A percentile compares a stretch with the other conserved stretches of the same genome.
phyloP scores from a whole-genome alignment of 2,329 filamentous ascomycete species.

The Furcasterigmium sp. region DNA sequence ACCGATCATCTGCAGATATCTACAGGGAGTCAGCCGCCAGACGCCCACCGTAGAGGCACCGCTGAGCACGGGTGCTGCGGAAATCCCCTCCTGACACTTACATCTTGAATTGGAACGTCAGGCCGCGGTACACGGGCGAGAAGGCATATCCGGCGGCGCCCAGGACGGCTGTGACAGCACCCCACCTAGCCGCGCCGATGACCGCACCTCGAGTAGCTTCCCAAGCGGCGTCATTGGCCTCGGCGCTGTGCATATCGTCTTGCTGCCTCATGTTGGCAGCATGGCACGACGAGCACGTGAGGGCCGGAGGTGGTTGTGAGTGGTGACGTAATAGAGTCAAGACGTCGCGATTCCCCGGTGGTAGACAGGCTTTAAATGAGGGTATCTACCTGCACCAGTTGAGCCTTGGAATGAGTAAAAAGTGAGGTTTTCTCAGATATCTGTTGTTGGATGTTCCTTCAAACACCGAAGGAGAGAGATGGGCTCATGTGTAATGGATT shows the following conservation, averaged over 20 bases:
- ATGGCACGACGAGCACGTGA: slow-evolving; percentile 2
- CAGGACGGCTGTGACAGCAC: slow-evolving; percentile 56
- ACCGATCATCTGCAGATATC: slow-evolving; percentile 78
- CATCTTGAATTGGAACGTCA: slow-evolving; percentile 76
- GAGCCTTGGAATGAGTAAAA: no score
- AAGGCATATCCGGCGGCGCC: slow-evolving; percentile 57
- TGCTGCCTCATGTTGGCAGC: slow-evolving; percentile 37
- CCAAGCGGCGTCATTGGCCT: slow-evolving; percentile 66
- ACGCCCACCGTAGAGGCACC: background rate
- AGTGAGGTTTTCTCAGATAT: background rate
- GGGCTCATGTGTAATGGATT: slow-evolving; percentile 3
- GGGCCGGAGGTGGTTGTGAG: background rate
- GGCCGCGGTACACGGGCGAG: slow-evolving; percentile 66
- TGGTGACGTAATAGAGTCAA: background rate
- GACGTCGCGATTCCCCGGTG: background rate
- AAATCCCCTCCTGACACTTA: no score
- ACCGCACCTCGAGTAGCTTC: slow-evolving; percentile 64
- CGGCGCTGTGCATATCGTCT: slow-evolving; percentile 57
- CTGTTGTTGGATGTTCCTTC: background rate
- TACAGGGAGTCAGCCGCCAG: slow-evolving; percentile 25
- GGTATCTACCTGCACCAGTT: no score
- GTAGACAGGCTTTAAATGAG: background rate
- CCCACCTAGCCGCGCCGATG: slow-evolving; percentile 68
- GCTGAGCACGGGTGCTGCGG: background rate
- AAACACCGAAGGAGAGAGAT: background rate